Conservation (phyloP, 2,329 filamentous ascomycete genomes). For the Bipolaris cookei region DNA sequence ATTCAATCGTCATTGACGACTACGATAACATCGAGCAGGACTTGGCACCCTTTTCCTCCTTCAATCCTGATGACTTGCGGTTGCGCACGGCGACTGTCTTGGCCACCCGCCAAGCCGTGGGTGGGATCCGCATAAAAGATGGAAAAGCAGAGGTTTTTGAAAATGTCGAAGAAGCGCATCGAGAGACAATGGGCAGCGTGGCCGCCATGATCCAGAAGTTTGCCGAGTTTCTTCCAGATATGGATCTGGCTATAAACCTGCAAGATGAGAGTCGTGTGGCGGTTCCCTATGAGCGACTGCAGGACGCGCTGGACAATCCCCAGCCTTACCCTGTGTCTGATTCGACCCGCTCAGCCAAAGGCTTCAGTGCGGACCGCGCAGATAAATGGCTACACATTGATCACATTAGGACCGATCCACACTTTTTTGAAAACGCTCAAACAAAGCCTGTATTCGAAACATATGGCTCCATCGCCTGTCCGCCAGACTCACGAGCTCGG, state of each 20-base stretch:
- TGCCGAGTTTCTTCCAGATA: constrained; percentile 63
- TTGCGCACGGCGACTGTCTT: constrained; percentile 60
- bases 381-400: constrained; percentile 46
- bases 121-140: constrained; percentile 62
- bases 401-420: constrained; percentile 33
- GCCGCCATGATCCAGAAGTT: constrained; percentile 59
- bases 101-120: constrained; percentile 61
- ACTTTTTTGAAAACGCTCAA: constrained; percentile 44
- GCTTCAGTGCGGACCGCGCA: constrained; percentile 50
- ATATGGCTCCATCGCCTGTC: constrained; percentile 62
- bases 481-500: constrained; percentile 65
- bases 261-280: constrained; percentile 66
- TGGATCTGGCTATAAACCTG: constrained; percentile 69
- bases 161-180: constrained; percentile 61
- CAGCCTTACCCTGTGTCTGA: constrained; percentile 32
- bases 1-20: constrained; percentile 63
- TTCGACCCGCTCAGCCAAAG: constrained; percentile 28
- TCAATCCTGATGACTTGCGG: constrained; percentile 59
- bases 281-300: constrained; percentile 53
- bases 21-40: constrained; percentile 66
- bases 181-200: constrained; percentile 64
- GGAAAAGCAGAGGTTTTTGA: constrained; percentile 53
- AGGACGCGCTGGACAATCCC: constrained; percentile 35
- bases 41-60: constrained; percentile 61
- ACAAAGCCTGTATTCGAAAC: constrained; percentile 51